Base-by-base conservation (phyloP, 163 green algal species). In the Chlorella variabilis region DNA sequence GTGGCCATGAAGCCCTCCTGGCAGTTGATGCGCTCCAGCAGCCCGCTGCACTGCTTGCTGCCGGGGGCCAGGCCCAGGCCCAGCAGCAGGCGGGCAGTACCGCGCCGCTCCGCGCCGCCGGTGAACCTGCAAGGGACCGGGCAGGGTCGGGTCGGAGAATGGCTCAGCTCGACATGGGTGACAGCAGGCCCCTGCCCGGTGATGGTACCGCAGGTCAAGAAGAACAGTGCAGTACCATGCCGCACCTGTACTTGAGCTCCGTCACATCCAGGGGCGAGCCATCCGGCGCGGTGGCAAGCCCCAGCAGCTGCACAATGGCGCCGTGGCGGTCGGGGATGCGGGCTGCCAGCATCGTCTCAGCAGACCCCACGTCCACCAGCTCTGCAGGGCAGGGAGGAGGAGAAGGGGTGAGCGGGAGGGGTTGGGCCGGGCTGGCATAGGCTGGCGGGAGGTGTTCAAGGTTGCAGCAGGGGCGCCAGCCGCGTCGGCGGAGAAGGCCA, bases 281-380 rank as follows among this genome's bases (percentile, higher is more conserved):
- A 1, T 68, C 62, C 0, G 48, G 33, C 8, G 82, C 84, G 7
- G 81, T 70, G 5, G 90, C 73, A 54, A 80, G 42, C 25, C 65
- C 67, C 27, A 95, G 80, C 85, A 97, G 93, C n/a, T 81, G 66
- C 31, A 70, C 62, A 84, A 98, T 96, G 0, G 90, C 80, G 2
- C 94, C 94, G 41, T 88, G 77, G 3, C 71, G 70, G 86, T 99
- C 96, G 0, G 94, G 91, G 38, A 99, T 95, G 77, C 85, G 91
- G 15, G 92, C 95, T 0, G 91, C 89, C 67, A 99, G 83, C 73
- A 95, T 96, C n/a, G 91, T 92, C 84, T 98, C 96, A 4, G 79
- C 86, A 27, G 78, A 88, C 34, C 96, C 96, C 36, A 98, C 87
- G 61, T 98, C 93, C 18, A 96, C 96, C 79, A 98, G 90, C 86